Base-by-base conservation (phyloP, 257 asterid genomes). In the Anisodus acutangulus region DNA sequence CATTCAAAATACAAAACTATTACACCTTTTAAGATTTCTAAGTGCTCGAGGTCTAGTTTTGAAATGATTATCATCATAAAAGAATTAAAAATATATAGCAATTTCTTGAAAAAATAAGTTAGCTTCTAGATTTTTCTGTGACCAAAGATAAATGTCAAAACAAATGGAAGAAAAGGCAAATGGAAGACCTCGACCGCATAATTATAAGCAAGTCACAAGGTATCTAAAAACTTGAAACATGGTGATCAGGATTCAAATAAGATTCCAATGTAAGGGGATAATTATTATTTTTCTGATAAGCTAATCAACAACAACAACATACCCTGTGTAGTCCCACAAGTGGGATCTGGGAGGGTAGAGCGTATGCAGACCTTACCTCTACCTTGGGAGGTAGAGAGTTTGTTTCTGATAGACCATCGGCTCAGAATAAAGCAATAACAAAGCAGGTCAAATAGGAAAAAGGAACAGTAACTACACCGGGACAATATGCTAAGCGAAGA, bases 91-190 rank as follows among this genome's bases (percentile, higher is more conserved):
- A 41, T 10, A 16, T 47, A 1, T 37, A 47, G 19, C 59, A 72
- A 72, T 10, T 72, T 72, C 80, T 47, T 72, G 80, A 71, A 72
- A 19, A 53, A 5, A 10, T 70, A 45, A 10, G 10, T 47, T n/a
- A 9, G 37, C 79, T 72, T 72, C 37, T 72, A 47, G 6, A 72
- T 3, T 45, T 72, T 71, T 71, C 37, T 11, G 12, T 47, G 43
- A 72, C 9, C 80, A 47, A 47, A 72, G 80, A 53, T n/a, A 72
- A 72, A 72, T 72, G 43, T 19, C 41, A 5, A 72, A 72, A 19
- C 11, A 72, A 72, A 71, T 17, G 37, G 54, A 69, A 43, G 31
- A 8, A 19, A 37, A 16, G 78, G 31, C 31, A 69, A 62, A 66
- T 31, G 72, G 47, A 13, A 37, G 49, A 68, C 51, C 22, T 68